Percentiles rank a stretch among this genome's conserved stretches.
phyloP scores from a whole-genome alignment of 108 stramenopile species.

The Heterococcus sp. region DNA sequence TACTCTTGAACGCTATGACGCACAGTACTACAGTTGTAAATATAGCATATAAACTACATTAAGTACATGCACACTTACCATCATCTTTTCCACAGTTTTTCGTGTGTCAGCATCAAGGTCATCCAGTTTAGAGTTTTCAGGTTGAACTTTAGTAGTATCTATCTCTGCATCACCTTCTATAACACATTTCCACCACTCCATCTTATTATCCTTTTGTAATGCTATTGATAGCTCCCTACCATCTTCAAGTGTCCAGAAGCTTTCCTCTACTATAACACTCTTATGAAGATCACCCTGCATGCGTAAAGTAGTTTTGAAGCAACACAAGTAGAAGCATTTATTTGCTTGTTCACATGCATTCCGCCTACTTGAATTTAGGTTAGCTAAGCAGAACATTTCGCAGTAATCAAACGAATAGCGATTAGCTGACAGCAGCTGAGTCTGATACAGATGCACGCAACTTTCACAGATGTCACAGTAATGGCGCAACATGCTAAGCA shows the following conservation, averaged over 20 bases:
- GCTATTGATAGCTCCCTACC: slow-evolving; percentile 57
- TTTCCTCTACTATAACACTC: slow-evolving; percentile 87
- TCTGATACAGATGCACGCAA: background rate
- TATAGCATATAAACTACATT: background rate
- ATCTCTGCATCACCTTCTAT: slow-evolving; percentile 83
- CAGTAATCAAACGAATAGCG: background rate
- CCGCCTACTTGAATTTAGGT: background rate
- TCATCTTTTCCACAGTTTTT: slow-evolving; percentile 99
- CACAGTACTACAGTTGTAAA: background rate
- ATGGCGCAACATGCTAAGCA: background rate
- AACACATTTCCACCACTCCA: slow-evolving; percentile 98
- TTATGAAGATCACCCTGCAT: slow-evolving; percentile 76
- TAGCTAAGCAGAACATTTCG: background rate
- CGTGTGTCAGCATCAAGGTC: slow-evolving; percentile 97
- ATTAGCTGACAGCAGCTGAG: background rate
- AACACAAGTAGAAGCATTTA: background rate
- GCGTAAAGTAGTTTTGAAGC: background rate
- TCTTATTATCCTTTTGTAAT: slow-evolving; percentile 69
- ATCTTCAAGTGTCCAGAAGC: slow-evolving; percentile 99
- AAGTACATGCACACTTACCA: slow-evolving; percentile 56
- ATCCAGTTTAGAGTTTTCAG: slow-evolving; percentile 85
- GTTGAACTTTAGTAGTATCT: slow-evolving; percentile 90
- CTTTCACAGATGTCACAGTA: background rate
- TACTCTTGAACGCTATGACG: background rate
- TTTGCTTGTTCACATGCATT: background rate